Evolutionary conservation across 2,329 filamentous ascomycete species (phyloP).

Genomic region (Colletotrichum cereale): DNA sequence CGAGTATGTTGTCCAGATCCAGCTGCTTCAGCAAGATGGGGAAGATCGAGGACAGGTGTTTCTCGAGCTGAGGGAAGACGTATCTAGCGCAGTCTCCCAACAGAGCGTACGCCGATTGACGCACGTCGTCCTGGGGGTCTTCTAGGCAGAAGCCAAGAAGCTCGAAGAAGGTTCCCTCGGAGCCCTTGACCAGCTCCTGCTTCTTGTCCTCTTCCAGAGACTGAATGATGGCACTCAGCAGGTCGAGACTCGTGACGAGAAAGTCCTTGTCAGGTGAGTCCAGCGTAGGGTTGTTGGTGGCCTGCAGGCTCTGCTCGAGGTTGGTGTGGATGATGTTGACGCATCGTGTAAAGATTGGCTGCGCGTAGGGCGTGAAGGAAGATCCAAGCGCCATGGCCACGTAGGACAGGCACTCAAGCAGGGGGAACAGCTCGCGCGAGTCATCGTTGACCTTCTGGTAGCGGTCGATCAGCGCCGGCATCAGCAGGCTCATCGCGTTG

Average conservation of each 20-base stretch:
- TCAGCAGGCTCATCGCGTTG: constrained; percentile 85
- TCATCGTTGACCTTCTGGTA: constrained; percentile 91
- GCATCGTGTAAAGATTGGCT: constrained; percentile 88
- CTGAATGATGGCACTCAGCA: constrained; percentile 93
- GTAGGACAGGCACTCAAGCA: constrained; percentile 97
- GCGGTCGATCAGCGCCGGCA: constrained; percentile 90
- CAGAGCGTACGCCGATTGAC: constrained; percentile 94
- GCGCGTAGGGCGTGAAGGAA: constrained; percentile 86
- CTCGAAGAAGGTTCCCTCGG: constrained; percentile 89
- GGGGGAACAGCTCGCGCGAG: constrained; percentile 91
- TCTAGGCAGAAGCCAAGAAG: constrained; percentile 93
- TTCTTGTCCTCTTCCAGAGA: constrained; percentile 82
- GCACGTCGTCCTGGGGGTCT: constrained; percentile 89
- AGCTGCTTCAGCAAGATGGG: constrained; percentile 89
- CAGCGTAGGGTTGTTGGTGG: constrained; percentile 74
- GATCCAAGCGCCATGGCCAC: constrained; percentile 88
- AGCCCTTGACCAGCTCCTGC: constrained; percentile 78
- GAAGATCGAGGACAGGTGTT: constrained; percentile 79
- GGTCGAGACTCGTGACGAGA: constrained; percentile 92
- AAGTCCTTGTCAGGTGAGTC: constrained; percentile 97
- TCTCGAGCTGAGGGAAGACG: constrained; percentile 84
- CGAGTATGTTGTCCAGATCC: constrained; percentile 80
- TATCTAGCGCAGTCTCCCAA: constrained; percentile 96
- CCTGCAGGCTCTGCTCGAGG: constrained; percentile 82
- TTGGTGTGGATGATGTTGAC: constrained; percentile 93